Conservation (phyloP, 768 basidiomycete genomes). For the Hortiboletus flavorubellus region DNA sequence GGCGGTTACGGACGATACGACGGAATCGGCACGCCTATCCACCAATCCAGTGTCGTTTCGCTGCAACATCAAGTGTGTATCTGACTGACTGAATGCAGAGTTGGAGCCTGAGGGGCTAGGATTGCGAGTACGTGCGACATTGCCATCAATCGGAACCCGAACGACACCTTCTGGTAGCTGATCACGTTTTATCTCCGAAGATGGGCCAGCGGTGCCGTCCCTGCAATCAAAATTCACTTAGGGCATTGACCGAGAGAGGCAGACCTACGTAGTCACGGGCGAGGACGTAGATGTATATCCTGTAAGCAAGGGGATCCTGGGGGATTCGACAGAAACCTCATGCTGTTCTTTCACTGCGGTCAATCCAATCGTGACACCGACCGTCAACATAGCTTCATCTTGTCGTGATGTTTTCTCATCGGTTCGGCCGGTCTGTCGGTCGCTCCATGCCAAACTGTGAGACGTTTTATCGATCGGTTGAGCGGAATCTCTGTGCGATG, state of each 20-base stretch:
- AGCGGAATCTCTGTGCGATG: neutral
- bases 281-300: neutral
- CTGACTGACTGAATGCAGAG: neutral
- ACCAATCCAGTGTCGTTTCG: neutral
- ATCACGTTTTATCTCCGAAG: neutral
- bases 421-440: neutral
- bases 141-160: neutral
- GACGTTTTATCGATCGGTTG: neutral
- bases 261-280: neutral
- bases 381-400: neutral
- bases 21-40: neutral
- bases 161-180: neutral
- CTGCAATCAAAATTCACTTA: neutral
- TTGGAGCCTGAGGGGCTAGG: neutral
- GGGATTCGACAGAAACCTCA: neutral
- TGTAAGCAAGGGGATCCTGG: neutral
- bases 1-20: neutral
- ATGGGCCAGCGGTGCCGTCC: neutral
- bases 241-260: neutral
- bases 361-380: neutral
- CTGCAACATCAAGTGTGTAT: neutral
- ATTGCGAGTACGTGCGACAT: neutral
- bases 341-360: neutral
- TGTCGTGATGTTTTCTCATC: neutral
- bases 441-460: neutral